These are phyloP conservation scores for Vanrija pseudolonga DNA, from an alignment of 1,284 basidiomycete species.

Conservation along the genomic window DNA sequence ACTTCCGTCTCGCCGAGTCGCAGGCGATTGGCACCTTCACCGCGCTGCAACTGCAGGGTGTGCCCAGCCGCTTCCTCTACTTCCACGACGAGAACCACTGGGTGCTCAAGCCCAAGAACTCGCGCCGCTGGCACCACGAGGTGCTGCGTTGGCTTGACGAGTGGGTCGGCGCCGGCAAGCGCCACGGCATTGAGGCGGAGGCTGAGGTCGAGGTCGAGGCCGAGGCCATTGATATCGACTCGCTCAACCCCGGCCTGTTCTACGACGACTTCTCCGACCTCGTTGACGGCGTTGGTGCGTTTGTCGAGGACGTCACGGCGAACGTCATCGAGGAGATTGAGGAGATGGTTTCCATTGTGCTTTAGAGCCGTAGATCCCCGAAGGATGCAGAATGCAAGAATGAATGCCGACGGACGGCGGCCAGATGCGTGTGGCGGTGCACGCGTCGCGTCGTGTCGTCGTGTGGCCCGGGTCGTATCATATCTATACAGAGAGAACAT, in stretches of 20 bases:
- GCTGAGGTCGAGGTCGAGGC: background rate
- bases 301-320: background rate
- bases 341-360: background rate
- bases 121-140: constrained; percentile 64
- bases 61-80: constrained; percentile 77
- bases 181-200: background rate
- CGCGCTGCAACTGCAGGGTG: constrained; percentile 51
- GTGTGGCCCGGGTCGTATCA: too few species aligned
- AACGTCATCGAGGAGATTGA: background rate
- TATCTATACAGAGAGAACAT: too few species aligned
- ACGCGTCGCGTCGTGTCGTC: too few species aligned
- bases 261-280: background rate
- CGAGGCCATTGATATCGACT: background rate
- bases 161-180: constrained; percentile 57
- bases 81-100: constrained; percentile 95
- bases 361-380: too few species aligned
- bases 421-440: background rate
- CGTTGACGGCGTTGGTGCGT: background rate
- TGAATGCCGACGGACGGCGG: background rate
- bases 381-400: background rate
- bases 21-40: constrained; percentile 66
- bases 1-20: constrained; percentile 76
- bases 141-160: constrained; percentile 81
- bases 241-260: too few species aligned
- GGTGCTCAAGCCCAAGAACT: constrained; percentile 55